phyloP scores from a whole-genome alignment of 1,139 yeast genomes.

The Arxiozyma telluris region DNA sequence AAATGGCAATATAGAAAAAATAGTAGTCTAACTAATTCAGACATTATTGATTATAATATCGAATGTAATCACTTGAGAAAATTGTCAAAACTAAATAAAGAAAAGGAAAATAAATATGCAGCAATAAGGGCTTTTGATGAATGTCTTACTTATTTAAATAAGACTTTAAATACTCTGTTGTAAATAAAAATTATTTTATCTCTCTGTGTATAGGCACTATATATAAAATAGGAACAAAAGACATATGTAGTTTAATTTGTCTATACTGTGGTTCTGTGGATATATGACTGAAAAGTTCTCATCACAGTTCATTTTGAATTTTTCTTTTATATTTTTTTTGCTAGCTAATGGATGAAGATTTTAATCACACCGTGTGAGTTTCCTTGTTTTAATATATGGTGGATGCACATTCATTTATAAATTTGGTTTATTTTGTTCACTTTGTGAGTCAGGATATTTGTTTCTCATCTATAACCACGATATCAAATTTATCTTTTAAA shows the following conservation, averaged over 20 bases:
- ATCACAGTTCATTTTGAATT: background rate
- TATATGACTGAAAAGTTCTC: background rate
- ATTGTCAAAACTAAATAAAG: background rate
- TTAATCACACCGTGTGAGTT: background rate
- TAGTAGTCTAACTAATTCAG: background rate
- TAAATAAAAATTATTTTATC: constrained; percentile 5
- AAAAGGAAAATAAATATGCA: constrained; percentile 3
- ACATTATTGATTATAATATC: constrained; percentile 9
- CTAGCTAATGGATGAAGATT: background rate
- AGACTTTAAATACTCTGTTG: constrained; percentile 19
- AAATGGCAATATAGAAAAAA: background rate
- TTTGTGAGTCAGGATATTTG: background rate
- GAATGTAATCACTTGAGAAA: constrained; percentile 11
- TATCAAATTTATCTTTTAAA: background rate
- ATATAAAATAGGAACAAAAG: background rate
- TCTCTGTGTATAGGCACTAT: background rate
- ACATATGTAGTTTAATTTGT: background rate
- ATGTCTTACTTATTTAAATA: constrained; percentile 21
- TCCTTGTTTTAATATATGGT: no score
- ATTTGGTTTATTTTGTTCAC: background rate
- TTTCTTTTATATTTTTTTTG: no score
- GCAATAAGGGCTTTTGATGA: constrained; percentile 22
- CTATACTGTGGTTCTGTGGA: background rate
- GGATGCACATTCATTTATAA: background rate
- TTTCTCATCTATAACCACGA: background rate